Base-by-base conservation (phyloP, 495 filamentous ascomycete species). In the Talaromyces proteolyticus region DNA sequence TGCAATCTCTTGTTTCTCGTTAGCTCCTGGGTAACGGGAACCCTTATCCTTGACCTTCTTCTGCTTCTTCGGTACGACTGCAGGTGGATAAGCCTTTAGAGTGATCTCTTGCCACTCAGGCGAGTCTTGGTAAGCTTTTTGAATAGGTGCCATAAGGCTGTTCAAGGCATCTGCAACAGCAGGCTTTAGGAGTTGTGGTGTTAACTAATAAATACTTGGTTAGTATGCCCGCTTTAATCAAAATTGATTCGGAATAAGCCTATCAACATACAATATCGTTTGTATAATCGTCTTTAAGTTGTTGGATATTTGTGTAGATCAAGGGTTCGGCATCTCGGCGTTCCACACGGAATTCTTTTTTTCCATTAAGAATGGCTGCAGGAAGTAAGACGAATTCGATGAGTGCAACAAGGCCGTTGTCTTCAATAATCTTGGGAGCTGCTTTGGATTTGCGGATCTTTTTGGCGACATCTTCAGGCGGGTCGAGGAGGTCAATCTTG, bases 401-500 rank as follows among this genome's bases (percentile, higher is more conserved):
- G 34, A 96, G 86, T 1, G 82, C 78, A 12, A 96, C 65, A 6
- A 97, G 62, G 11, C 93, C 93, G 61, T 98, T 98, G 6, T 82
- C 85, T 55, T 95, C 89, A 16, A 88, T 71, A 24, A 87, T 76
- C 53, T 79, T 74, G 2, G 93, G 93, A 25, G 77, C 77, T 5
- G 86, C 86, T 37, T 83, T 75, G 3, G 91, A 87, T 65, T 95
- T 95, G 56, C 80, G 81, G 51, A 96, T 73, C 76, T 96, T 96
- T 68, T 81, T 85, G 46, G 70, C 64, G 3, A 96, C 80, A 3
- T 68, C 61, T 6, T 94, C 90, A 0, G 84, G 67, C 0, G 78
- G 37, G 54, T 98, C 93, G 4, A 98, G 77, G 6, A 98, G 73
- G 63, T 97, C 93, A 55, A 97, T 95, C 73, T 98, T 95, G 43